Evolutionary conservation across 306 rosid species (phyloP).

Genomic region (Begonia fuchsioides): DNA sequence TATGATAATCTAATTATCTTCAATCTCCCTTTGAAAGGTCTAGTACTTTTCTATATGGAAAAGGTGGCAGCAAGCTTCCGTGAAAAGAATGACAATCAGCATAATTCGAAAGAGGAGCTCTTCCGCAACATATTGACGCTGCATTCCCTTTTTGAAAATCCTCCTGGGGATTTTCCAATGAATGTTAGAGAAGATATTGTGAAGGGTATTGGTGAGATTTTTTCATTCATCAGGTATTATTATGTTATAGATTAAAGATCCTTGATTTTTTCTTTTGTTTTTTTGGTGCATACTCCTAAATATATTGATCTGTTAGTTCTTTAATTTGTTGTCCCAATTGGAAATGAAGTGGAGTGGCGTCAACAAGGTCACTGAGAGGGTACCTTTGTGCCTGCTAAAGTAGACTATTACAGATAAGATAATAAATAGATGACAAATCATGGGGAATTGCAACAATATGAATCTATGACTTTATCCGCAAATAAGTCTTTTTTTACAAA

Average conservation of each 20-base stretch:
- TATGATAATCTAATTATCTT: no score
- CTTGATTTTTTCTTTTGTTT: background rate
- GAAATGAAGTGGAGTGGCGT: no score
- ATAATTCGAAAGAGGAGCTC: slow-evolving; percentile 67
- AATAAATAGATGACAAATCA: no score
- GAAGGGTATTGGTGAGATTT: slow-evolving; percentile 47
- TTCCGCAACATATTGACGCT: slow-evolving; percentile 69
- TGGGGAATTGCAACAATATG: no score
- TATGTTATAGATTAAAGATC: slow-evolving; percentile 8
- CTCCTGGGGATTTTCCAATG: slow-evolving; percentile 70
- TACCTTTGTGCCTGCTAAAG: no score
- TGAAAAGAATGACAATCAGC: slow-evolving; percentile 33
- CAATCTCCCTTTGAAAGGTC: slow-evolving; percentile 28
- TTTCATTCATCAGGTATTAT: slow-evolving; percentile 44
- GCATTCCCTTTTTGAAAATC: slow-evolving; percentile 70
- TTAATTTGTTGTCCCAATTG: no score
- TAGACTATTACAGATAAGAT: no score
- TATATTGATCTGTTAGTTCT: no score
- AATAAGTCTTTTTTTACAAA: no score
- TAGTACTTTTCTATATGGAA: slow-evolving; percentile 53
- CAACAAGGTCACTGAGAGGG: no score
- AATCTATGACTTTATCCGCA: no score
- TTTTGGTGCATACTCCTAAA: no score
- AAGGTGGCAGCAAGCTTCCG: slow-evolving; percentile 44
- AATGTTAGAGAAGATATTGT: slow-evolving; percentile 45